phyloP scores from a whole-genome alignment of 192 early-diverging fungal genomes.

The Gryganskiella cystojenkinii region DNA sequence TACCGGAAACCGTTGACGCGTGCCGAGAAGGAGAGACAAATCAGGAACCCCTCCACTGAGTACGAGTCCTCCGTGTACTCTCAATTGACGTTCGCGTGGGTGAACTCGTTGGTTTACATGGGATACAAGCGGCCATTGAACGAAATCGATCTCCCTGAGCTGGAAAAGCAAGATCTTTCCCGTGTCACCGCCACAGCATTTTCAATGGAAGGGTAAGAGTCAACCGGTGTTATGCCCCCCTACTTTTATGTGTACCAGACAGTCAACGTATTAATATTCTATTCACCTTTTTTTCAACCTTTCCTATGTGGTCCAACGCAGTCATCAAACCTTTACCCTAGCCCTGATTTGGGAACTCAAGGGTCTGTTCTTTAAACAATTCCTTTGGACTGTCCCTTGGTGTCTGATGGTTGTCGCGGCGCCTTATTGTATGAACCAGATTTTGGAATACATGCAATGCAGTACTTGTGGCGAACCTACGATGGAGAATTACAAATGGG shows the following conservation, averaged over 20 bases:
- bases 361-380: conserved; percentile 6
- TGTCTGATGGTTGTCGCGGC: neutral
- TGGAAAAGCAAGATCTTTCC: neutral
- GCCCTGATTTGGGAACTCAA: neutral
- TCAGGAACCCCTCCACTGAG: neutral
- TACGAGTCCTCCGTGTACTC: conserved; percentile 18
- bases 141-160: neutral
- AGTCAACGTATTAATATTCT: no score
- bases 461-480: neutral
- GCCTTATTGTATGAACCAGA: conserved; percentile 1
- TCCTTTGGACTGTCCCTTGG: conserved; percentile 1
- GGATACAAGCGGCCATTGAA: neutral
- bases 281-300: no score
- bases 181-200: neutral
- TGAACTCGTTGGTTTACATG: conserved; percentile 26
- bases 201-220: neutral
- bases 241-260: no score
- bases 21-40: neutral
- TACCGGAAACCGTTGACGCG: neutral
- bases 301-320: neutral
- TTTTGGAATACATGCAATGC: conserved; percentile 2
- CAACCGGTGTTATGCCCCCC: no score
- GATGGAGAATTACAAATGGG: conserved; percentile 56
- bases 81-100: conserved; percentile 24
- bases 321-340: neutral